These are phyloP conservation scores for Juncus effusus DNA, from an alignment of 176 grass and related monocot genomes.

Conservation along the genomic window DNA sequence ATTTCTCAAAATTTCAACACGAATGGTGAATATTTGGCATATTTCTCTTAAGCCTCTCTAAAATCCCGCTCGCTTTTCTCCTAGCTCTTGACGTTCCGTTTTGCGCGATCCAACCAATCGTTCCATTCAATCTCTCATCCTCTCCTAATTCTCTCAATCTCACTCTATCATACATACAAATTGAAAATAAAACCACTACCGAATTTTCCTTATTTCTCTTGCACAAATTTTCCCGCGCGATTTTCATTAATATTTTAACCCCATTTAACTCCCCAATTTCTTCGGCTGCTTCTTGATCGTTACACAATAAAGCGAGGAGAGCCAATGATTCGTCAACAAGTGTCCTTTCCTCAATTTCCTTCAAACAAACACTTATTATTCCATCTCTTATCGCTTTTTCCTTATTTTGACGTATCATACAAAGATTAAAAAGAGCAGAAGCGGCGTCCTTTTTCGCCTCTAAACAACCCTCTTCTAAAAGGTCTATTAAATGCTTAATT, in stretches of 20 bases:
- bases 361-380: conserved; percentile 48
- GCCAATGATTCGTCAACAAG: conserved; percentile 61
- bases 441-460: conserved; percentile 69
- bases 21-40: conserved; percentile 49
- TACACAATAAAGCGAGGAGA: conserved; percentile 61
- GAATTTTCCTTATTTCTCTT: conserved; percentile 79
- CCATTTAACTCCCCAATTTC: conserved; percentile 39
- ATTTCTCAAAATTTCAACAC: conserved; percentile 33
- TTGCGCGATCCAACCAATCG: conserved; percentile 45
- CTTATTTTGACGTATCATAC: conserved; percentile 52
- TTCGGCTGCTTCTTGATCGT: conserved; percentile 56
- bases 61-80: conserved; percentile 50
- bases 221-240: conserved; percentile 48
- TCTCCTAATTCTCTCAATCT: conserved; percentile 46
- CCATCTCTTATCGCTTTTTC: conserved; percentile 46
- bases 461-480: conserved; percentile 56
- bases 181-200: conserved; percentile 44
- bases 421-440: conserved; percentile 74
- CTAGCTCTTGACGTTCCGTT: conserved; percentile 58
- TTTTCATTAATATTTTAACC: conserved; percentile 41
- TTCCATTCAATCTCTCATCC: conserved; percentile 50
- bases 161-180: conserved; percentile 53
- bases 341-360: conserved; percentile 38
- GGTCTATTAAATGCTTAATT: conserved; percentile 63
- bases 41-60: conserved; percentile 64